These are phyloP conservation scores for Omphalotus olearius DNA, from an alignment of 1,284 basidiomycete genomes.

Conservation along the genomic window DNA sequence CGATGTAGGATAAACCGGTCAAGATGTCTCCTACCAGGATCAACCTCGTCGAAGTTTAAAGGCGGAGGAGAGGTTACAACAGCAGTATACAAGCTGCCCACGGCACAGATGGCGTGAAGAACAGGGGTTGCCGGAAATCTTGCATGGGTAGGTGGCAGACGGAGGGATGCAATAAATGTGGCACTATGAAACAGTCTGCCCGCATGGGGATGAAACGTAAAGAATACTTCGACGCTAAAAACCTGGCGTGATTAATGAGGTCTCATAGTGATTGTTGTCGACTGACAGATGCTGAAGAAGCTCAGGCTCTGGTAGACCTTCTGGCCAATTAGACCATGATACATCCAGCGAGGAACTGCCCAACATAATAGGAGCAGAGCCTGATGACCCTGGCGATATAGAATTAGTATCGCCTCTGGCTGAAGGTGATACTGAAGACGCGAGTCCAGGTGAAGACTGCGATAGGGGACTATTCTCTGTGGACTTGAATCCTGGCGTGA, in stretches of 20 bases:
- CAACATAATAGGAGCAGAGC: constrained; percentile 4
- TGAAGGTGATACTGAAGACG: too few species aligned
- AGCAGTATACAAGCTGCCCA: constrained; percentile 64
- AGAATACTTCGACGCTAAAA: constrained; percentile 65
- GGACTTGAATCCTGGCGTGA: neutral
- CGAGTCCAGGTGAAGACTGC: too few species aligned
- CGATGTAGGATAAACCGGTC: neutral
- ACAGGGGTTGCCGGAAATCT: constrained; percentile 65
- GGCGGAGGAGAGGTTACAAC: constrained; percentile 51
- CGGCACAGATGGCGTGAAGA: constrained; percentile 74
- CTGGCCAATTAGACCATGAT: constrained; percentile 62
- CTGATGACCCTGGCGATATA: neutral
- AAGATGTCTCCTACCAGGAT: constrained; percentile 33
- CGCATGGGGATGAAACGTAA: constrained; percentile 68
- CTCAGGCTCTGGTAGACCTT: constrained; percentile 52
- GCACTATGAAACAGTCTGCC: constrained; percentile 58
- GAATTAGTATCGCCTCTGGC: too few species aligned
- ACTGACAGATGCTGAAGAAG: constrained; percentile 62
- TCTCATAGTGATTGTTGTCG: neutral
- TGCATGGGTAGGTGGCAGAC: constrained; percentile 61
- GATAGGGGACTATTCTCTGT: too few species aligned
- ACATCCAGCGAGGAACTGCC: constrained; percentile 27
- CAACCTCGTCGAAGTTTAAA: constrained; percentile 42
- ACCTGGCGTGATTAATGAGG: constrained; percentile 5
- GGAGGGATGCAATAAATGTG: constrained; percentile 61